phyloP scores from a whole-genome alignment of 805 yeast species.

The Wickerhamomyces strasburgensis region DNA sequence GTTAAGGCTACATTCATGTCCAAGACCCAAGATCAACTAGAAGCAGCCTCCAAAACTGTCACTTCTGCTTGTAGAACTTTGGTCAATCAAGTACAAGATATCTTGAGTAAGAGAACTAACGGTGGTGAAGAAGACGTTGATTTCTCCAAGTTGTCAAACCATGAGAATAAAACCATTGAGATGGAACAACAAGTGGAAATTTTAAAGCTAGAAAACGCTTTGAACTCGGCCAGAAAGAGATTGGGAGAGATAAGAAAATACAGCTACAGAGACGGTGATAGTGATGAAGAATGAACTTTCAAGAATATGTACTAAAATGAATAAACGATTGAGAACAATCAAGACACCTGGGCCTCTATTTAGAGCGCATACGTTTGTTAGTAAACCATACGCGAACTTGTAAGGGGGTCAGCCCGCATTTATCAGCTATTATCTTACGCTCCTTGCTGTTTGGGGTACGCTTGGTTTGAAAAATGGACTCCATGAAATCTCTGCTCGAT shows the following conservation, averaged over 20 bases:
- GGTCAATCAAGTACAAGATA: slow-evolving; percentile 63
- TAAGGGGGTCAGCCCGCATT: slow-evolving; percentile 24
- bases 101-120: slow-evolving; percentile 35
- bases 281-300: slow-evolving; percentile 40
- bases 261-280: slow-evolving; percentile 62
- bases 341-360: slow-evolving; percentile 1
- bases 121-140: slow-evolving; percentile 45
- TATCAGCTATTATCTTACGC: slow-evolving; percentile 26
- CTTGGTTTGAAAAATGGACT: slow-evolving; percentile 19
- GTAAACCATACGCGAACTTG: slow-evolving; percentile 35
- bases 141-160: slow-evolving; percentile 61
- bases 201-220: slow-evolving; percentile 70
- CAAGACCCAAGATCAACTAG: slow-evolving; percentile 69
- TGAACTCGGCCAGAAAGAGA: slow-evolving; percentile 68
- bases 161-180: slow-evolving; percentile 79
- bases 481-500: slow-evolving; percentile 14
- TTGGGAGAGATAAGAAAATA: slow-evolving; percentile 80
- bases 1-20: slow-evolving; percentile 78
- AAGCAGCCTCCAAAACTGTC: slow-evolving; percentile 62
- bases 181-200: slow-evolving; percentile 94
- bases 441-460: slow-evolving; percentile 28
- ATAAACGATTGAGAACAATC: neutral
- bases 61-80: slow-evolving; percentile 70
- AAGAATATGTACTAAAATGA: neutral
- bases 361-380: slow-evolving; percentile 28